Evolutionary conservation across 495 filamentous ascomycete genomes (phyloP), one percentile per base, ranked within the genome.

Genomic region (Thozetella sp.): DNA sequence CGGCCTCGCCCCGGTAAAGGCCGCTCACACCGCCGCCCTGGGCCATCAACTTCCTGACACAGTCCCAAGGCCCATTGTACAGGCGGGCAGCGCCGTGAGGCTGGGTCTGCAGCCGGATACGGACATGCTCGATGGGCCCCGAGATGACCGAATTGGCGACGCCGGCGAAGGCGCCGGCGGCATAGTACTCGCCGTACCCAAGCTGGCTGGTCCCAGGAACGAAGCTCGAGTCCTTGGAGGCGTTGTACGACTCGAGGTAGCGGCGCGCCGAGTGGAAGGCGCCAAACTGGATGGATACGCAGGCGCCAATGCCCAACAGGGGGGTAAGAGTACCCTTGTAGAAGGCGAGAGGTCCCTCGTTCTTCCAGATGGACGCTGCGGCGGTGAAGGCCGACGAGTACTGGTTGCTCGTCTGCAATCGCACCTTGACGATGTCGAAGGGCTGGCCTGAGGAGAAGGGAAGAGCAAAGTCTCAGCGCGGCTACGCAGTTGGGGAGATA

Each of bases 261-360:
- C 96, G 88, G 43, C 93, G 91, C 15, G 94, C 93, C 64, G 89
- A 88, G 80, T 97, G 92, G 86, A 98, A 99, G 67, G 89, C 95
- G 63, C 95, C 95, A 77, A 99, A 99, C 83, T 99, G 95, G 66
- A 99, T 89, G 37, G 92, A 95, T 27, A 97, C 95, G 70, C 95
- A 99, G 59, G 96, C 96, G 67, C 95, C 95, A 70, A 99, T 98
- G 62, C 95, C 95, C 30, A 99, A 83, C 27, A 99, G 79, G 1
- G 95, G 95, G n/a, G 96, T 98, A 55, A 98, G 79, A 2, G 96
- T 98, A 61, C 95, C 95, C 64, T 99, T 99, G 84, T 99, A 99
- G 84, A 99, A 99, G 50, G 95, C 94, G 2, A 88, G 69, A 1
- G 93, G 81, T 1, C 95, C 96, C 75, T 99, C 95, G 71, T 90